Conservation (phyloP, 2,329 filamentous ascomycete species). For the Davidsoniella neocaledoniae region DNA sequence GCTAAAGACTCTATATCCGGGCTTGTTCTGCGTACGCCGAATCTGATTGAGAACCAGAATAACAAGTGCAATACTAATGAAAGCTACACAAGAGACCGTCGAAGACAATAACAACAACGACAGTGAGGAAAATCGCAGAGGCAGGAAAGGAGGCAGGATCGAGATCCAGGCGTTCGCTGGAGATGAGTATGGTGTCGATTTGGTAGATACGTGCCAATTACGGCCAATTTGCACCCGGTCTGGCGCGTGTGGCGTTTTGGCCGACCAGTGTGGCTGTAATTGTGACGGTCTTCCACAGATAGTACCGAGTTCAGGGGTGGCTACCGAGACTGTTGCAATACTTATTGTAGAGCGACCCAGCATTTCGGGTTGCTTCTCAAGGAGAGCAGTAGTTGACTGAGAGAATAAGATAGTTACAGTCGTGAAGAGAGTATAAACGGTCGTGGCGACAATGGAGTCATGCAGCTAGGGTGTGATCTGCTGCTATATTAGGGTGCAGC, state of each 20-base stretch:
- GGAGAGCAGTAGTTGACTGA: too few relatives aligned
- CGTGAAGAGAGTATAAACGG: too few relatives aligned
- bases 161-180: constrained; percentile 1
- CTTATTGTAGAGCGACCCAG: too few relatives aligned
- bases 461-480: too few relatives aligned
- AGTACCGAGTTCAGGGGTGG: background rate
- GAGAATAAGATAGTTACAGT: too few relatives aligned
- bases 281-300: background rate
- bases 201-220: background rate
- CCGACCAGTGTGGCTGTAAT: background rate
- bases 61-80: too few relatives aligned
- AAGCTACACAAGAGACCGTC: constrained; percentile 1
- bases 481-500: too few relatives aligned
- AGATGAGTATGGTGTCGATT: constrained; percentile 4
- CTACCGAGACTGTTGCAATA: background rate
- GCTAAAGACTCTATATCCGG: too few relatives aligned
- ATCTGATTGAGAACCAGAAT: too few relatives aligned
- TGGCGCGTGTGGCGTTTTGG: background rate
- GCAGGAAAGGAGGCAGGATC: background rate
- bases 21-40: too few relatives aligned
- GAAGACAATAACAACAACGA: constrained; percentile 12
- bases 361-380: too few relatives aligned
- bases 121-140: background rate
- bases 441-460: too few relatives aligned
- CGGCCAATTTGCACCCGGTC: background rate